These are phyloP conservation scores for Diaporthe amygdali DNA, from an alignment of 2,329 filamentous ascomycete species.

Conservation along the genomic window DNA sequence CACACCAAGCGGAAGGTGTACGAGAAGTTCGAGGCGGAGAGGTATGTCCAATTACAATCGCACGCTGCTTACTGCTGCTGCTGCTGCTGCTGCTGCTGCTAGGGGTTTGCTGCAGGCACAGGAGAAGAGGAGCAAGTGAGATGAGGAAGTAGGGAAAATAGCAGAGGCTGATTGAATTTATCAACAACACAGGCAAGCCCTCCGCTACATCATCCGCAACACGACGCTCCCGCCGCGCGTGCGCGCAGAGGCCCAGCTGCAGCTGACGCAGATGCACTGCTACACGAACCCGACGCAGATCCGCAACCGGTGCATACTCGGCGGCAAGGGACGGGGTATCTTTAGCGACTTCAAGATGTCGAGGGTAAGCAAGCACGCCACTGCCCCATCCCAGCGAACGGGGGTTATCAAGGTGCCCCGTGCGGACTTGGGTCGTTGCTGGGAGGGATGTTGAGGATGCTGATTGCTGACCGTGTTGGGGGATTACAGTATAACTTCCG, in stretches of 20 bases:
- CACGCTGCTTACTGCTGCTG: neutral
- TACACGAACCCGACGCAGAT: constrained; percentile 95
- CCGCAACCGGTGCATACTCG: constrained; percentile 89
- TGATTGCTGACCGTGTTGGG: constrained; percentile 34
- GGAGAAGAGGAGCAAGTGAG: neutral
- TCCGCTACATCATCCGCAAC: constrained; percentile 93
- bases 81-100: neutral
- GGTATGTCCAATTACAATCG: constrained; percentile 57
- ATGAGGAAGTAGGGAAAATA: neutral
- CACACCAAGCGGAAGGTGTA: constrained; percentile 97
- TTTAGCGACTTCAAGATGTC: constrained; percentile 91
- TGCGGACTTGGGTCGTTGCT: no score
- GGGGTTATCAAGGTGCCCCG: no score
- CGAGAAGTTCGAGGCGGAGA: constrained; percentile 83
- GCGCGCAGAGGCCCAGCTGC: constrained; percentile 89
- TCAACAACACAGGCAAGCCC: constrained; percentile 72
- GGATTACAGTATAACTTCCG: constrained; percentile 83
- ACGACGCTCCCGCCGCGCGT: constrained; percentile 81
- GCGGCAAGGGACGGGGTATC: constrained; percentile 90
- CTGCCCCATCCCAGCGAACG: neutral
- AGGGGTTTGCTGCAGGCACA: neutral
- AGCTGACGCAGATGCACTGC: constrained; percentile 93
- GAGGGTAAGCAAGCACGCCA: constrained; percentile 64
- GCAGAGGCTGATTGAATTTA: neutral
- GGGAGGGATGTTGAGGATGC: neutral